phyloP scores from a whole-genome alignment of 441 rosid species.

The Geranium incanum region DNA sequence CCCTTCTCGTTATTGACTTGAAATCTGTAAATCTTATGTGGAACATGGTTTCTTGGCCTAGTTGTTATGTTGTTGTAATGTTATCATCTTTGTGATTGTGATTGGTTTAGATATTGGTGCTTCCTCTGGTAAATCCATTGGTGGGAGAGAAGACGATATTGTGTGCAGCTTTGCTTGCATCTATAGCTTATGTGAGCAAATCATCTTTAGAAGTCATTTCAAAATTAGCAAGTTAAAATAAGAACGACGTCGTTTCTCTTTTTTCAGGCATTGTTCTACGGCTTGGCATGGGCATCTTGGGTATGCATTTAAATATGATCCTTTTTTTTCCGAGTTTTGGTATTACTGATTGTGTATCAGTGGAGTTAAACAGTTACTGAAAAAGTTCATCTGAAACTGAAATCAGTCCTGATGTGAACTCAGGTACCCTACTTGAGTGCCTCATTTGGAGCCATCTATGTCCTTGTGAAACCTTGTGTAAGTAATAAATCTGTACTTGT shows the following conservation, averaged over 20 bases:
- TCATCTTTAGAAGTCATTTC: background rate
- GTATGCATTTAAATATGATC: background rate
- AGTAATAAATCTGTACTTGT: slow-evolving; percentile 7
- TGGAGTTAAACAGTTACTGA: background rate
- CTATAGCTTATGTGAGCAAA: slow-evolving; percentile 5
- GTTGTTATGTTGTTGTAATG: background rate
- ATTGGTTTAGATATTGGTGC: background rate
- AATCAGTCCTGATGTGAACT: background rate
- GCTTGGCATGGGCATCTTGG: slow-evolving; percentile 7
- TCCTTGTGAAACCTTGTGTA: slow-evolving; percentile 46
- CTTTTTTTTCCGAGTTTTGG: background rate
- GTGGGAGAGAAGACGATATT: slow-evolving; percentile 6
- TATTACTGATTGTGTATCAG: background rate
- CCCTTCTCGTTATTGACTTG: background rate
- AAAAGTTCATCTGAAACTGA: background rate
- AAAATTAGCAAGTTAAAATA: background rate
- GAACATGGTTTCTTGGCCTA: background rate
- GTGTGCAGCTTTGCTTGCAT: slow-evolving; percentile 5
- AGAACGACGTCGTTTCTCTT: background rate
- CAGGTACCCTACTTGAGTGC: slow-evolving; percentile 29
- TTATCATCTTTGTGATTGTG: background rate
- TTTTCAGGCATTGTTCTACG: background rate
- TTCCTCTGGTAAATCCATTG: slow-evolving; percentile 7
- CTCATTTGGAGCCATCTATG: slow-evolving; percentile 44
- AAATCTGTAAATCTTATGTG: background rate